A percentile compares a stretch with the other conserved stretches of the same genome.
These are phyloP conservation scores for Aspergillus amoenus DNA, from an alignment of 2,329 filamentous ascomycete species.

Conservation along the genomic window DNA sequence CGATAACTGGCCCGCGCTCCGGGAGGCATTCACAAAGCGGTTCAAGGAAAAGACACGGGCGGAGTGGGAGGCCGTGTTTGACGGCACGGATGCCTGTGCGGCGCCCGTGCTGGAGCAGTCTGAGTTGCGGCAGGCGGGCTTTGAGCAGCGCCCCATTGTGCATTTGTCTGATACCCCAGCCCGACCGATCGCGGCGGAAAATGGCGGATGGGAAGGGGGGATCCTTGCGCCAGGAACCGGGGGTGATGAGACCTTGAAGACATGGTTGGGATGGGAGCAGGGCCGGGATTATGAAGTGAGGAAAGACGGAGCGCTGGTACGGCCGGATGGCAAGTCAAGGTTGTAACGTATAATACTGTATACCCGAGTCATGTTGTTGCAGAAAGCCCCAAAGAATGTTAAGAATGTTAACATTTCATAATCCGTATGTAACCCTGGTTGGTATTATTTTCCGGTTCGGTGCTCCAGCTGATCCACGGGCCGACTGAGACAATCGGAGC, in stretches of 20 bases:
- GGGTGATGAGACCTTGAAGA: constrained; percentile 65
- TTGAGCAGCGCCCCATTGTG: constrained; percentile 47
- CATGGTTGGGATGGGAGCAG: constrained; percentile 76
- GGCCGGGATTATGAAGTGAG: constrained; percentile 69
- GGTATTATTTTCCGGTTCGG: neutral
- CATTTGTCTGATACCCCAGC: constrained; percentile 67
- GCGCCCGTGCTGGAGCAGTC: constrained; percentile 78
- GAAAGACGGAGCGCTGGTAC: constrained; percentile 60
- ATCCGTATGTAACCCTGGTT: neutral
- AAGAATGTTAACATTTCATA: neutral
- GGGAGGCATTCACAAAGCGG: constrained; percentile 56
- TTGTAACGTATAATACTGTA: constrained; percentile 18
- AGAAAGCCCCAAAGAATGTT: neutral
- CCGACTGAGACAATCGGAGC: constrained; percentile 1
- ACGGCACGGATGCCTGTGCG: constrained; percentile 87
- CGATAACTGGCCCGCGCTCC: constrained; percentile 67
- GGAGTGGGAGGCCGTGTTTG: constrained; percentile 85
- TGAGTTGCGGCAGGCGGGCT: constrained; percentile 65
- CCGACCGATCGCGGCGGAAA: constrained; percentile 55
- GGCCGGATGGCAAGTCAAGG: constrained; percentile 39
- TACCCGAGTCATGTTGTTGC: neutral
- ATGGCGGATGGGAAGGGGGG: constrained; percentile 67
- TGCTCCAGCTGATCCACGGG: neutral
- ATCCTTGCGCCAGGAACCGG: constrained; percentile 66
- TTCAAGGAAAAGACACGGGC: constrained; percentile 70